phyloP scores from a whole-genome alignment of 2,329 filamentous ascomycete genomes.

The Fusarium staphyleae region DNA sequence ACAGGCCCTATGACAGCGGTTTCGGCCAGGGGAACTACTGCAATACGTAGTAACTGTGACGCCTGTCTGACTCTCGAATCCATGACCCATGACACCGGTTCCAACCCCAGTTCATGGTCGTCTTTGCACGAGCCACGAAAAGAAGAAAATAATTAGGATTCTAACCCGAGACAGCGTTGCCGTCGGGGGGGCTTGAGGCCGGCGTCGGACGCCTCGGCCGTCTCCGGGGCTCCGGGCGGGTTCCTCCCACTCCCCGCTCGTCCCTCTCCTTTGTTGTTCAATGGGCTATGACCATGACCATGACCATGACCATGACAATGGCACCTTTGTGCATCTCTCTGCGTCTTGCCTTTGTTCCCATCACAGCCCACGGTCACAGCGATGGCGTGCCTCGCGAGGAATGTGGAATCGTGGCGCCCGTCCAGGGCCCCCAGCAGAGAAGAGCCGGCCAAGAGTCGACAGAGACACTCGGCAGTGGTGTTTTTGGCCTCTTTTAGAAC shows the following conservation, averaged over 20 bases:
- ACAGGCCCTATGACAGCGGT: conserved; percentile 5
- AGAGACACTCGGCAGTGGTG: conserved; percentile 9
- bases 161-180: conserved; percentile 38
- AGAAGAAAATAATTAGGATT: conserved; percentile 11
- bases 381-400: conserved; percentile 21
- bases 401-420: conserved; percentile 21
- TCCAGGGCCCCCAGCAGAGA: conserved; percentile 18
- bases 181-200: conserved; percentile 33
- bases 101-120: background rate
- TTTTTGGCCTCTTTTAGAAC: conserved; percentile 24
- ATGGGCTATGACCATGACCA: background rate
- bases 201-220: conserved; percentile 36
- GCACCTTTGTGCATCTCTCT: background rate
- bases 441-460: conserved; percentile 11
- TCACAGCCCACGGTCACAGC: conserved; percentile 8
- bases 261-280: conserved; percentile 2
- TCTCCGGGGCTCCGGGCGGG: conserved; percentile 33
- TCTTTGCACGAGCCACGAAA: conserved; percentile 6
- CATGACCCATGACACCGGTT: conserved; percentile 8
- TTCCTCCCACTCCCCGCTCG: background rate
- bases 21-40: conserved; percentile 3
- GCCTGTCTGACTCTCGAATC: conserved; percentile 18
- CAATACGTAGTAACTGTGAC: conserved; percentile 20
- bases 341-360: background rate
- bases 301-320: conserved; percentile 2